phyloP scores from a whole-genome alignment of 306 rosid species.

The Acacia crassicarpa region DNA sequence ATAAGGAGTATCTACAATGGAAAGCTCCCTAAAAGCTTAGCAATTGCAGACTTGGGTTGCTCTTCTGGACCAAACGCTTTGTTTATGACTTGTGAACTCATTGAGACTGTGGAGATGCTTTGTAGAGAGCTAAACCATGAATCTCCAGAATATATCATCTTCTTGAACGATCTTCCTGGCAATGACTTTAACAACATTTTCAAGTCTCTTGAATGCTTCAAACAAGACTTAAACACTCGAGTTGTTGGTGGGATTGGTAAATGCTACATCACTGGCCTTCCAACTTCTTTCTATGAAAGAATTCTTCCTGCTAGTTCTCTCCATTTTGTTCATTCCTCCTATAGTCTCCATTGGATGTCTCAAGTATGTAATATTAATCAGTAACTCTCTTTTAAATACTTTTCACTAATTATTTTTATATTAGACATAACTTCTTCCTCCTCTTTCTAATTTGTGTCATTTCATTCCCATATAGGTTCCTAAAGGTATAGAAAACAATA shows the following conservation, averaged over 20 bases:
- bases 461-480: too few species aligned
- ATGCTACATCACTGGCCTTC: neutral
- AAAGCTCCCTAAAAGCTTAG: neutral
- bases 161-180: neutral
- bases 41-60: neutral
- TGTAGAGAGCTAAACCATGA: neutral
- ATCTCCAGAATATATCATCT: neutral
- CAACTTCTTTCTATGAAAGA: neutral
- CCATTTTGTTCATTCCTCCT: neutral
- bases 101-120: neutral
- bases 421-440: too few species aligned
- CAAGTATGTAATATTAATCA: neutral
- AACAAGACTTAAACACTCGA: neutral
- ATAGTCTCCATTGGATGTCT: neutral
- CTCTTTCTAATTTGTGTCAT: too few species aligned
- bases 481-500: too few species aligned
- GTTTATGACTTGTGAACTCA: neutral
- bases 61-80: neutral
- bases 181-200: neutral
- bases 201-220: neutral
- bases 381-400: neutral
- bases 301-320: neutral
- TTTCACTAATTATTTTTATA: too few species aligned
- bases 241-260: neutral
- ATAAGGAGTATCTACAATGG: neutral